Evolutionary conservation across 768 basidiomycete genomes (phyloP), one percentile per base, ranked within the genome.

Genomic region (Tremella yokohamensis): DNA sequence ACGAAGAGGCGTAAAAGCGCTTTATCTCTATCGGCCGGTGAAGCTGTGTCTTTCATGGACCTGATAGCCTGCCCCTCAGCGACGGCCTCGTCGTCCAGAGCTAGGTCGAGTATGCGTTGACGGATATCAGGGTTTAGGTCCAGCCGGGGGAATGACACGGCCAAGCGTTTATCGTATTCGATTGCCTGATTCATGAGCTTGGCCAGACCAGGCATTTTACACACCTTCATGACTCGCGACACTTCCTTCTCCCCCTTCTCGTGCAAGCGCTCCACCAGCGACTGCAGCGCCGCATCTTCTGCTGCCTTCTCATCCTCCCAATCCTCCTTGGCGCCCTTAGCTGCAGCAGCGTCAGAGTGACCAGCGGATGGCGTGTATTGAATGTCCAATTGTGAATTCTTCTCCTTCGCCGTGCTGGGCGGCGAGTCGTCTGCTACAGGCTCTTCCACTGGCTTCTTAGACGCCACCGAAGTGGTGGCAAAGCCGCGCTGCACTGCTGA

Each of bases 201-300:
- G 13, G 26, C 51, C n/a, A 4, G 22, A 45, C 15, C 60, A 52
- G 16, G 22, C 4, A 38, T 12, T 8, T 26, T 16, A 59, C 78
- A 19, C 65, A 87, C 93, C 84, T 88, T 89, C 62, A 88, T 60
- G 9, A 83, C 78, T 57, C 85, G 82, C 3, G 79, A 76, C 56
- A 93, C 84, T 67, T 96, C 94, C 73, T 85, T 91, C 74, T 94
- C 89, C 4, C 83, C 87, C 71, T 85, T 91, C 18, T 93, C 90
- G 68, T 94, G 90, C 49, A 87, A 79, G 67, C 84, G 86, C 62
- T 94, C 90, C 0, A 94, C 83, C 48, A 90, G 69, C 47, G 75
- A 78, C 77, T 92, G 90, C 51, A 90, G 79, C 26, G 81, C 79
- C 20, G 64, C 61, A 57, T 74, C 66, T 57, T 78, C 79, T 8